phyloP scores from a whole-genome alignment of 2,329 filamentous ascomycete genomes.

The Colletotrichum sp. region DNA sequence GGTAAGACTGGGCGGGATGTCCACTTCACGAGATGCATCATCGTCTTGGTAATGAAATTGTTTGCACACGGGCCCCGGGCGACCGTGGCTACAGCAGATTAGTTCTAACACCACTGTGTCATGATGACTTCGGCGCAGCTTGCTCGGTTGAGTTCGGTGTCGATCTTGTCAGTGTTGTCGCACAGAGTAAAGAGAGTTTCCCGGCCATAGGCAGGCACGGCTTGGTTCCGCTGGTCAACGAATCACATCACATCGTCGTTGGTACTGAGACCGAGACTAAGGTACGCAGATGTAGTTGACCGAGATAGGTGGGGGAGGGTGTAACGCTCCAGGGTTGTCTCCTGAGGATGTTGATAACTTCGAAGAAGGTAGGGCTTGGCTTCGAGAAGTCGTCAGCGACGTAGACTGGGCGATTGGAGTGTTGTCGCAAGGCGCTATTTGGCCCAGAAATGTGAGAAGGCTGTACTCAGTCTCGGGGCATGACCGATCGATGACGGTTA shows the following conservation, averaged over 20 bases:
- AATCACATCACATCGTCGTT: not conserved
- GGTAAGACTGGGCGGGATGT: not conserved
- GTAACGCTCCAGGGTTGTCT: rapidly evolving
- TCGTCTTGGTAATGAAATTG: not conserved
- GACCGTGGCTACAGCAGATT: not conserved
- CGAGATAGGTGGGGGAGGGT: too few species aligned
- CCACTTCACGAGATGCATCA: not conserved
- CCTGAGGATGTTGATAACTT: not conserved
- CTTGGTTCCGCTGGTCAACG: rapidly evolving
- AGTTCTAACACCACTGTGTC: rapidly evolving
- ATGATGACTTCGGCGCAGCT: not conserved
- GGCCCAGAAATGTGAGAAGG: not conserved
- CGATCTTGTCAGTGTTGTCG: not conserved
- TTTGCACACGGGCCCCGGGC: not conserved
- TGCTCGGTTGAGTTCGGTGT: not conserved
- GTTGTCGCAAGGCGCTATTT: not conserved
- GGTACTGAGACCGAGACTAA: not conserved
- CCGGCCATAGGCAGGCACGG: rapidly evolving
- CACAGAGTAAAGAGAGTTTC: not conserved
- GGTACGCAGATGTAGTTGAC: not conserved
- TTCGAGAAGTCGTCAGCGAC: not conserved
- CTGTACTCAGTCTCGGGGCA: not conserved
- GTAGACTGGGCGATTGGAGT: not conserved
- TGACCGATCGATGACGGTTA: not conserved
- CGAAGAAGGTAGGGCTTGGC: not conserved